phyloP scores from a whole-genome alignment of 176 grass and related monocot genomes.

The Thinopyrum elongatum region DNA sequence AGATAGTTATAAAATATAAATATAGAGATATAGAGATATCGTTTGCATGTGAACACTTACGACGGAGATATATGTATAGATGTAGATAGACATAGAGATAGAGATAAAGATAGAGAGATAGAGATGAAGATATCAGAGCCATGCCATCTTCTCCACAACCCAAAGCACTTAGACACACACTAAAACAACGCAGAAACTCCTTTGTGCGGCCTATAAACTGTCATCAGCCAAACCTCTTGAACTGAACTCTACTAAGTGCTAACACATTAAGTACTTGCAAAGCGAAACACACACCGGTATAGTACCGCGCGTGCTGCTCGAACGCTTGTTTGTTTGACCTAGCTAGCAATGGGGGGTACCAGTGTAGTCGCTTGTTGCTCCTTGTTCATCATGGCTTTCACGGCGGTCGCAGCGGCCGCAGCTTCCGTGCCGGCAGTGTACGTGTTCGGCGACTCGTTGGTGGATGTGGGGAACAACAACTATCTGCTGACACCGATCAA shows the following conservation, averaged over 20 bases:
- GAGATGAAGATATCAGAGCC: too few species aligned
- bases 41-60: too few species aligned
- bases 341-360: neutral
- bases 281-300: too few species aligned
- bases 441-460: constrained; percentile 81
- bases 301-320: neutral
- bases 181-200: too few species aligned
- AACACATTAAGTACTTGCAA: too few species aligned
- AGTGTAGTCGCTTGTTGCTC: neutral
- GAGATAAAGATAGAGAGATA: too few species aligned
- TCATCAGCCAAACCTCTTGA: neutral
- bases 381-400: neutral
- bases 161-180: too few species aligned
- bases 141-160: too few species aligned
- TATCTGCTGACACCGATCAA: constrained; percentile 58
- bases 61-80: too few species aligned
- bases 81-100: too few species aligned
- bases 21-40: too few species aligned
- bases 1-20: too few species aligned
- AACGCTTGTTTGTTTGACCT: neutral
- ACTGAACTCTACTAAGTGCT: neutral
- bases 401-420: neutral
- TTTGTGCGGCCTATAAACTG: neutral
- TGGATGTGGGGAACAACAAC: constrained; percentile 94
- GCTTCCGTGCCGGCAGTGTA: constrained; percentile 50